These are phyloP conservation scores for Picea glauca DNA, from an alignment of 75 land plant genomes.

Conservation along the genomic window DNA sequence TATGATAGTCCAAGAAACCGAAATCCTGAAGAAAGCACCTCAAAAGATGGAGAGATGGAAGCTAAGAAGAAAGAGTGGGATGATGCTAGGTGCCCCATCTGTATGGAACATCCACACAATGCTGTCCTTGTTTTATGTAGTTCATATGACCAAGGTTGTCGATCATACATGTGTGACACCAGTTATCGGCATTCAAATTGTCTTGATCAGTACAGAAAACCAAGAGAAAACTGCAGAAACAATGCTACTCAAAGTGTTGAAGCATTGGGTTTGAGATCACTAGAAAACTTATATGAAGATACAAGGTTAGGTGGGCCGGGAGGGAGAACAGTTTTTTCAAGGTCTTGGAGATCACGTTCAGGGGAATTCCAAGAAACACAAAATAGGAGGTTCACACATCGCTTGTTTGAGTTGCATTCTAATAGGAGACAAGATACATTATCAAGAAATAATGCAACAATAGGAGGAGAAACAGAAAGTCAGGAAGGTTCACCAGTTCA, in stretches of 20 bases:
- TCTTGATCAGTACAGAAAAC: constrained; percentile 63
- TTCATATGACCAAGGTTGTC: constrained; percentile 77
- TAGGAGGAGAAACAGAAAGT: background rate
- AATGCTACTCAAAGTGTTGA: constrained; percentile 1
- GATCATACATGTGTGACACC: constrained; percentile 87
- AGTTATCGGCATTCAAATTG: constrained; percentile 88
- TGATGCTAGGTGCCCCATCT: constrained; percentile 80
- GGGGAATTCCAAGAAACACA: background rate
- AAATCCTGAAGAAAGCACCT: constrained; percentile 19
- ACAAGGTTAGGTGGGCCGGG: background rate
- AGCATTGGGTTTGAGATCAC: constrained; percentile 2
- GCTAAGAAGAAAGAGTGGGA: constrained; percentile 67
- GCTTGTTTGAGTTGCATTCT: background rate
- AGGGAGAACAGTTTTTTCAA: too few relatives aligned
- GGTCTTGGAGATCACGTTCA: background rate
- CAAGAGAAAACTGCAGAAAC: constrained; percentile 4
- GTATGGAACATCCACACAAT: constrained; percentile 92
- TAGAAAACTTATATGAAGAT: background rate
- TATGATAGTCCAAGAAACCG: background rate
- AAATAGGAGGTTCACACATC: background rate
- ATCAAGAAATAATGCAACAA: background rate
- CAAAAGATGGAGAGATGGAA: constrained; percentile 8
- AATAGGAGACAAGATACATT: background rate
- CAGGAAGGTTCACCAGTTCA: background rate
- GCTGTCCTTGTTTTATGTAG: constrained; percentile 68